phyloP scores from a whole-genome alignment of 208 protist genomes.

The Acanthamoeba castellanii region DNA sequence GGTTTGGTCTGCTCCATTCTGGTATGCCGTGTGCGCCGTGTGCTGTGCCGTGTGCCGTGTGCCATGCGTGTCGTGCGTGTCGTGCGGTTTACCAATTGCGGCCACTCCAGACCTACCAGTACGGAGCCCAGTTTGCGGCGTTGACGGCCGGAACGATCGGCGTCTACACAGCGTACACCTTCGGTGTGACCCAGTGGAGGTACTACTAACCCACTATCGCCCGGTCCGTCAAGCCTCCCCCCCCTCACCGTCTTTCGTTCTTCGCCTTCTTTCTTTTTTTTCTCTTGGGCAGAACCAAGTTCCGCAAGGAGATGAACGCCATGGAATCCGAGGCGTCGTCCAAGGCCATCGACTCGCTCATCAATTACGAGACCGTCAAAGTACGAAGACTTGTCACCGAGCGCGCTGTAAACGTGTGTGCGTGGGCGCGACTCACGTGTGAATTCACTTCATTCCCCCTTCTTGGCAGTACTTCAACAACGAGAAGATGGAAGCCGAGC shows the following conservation, averaged over 20 bases:
- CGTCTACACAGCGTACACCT: constrained; percentile 86
- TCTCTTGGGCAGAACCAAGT: constrained; percentile 59
- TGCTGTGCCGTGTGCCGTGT: constrained; percentile 62
- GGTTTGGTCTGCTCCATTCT: constrained; percentile 86
- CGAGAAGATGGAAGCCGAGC: constrained; percentile 79
- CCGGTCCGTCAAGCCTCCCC: background rate
- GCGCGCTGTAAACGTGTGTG: too few relatives aligned
- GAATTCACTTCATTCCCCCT: background rate
- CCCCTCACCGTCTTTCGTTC: too few relatives aligned
- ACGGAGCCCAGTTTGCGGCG: constrained; percentile 60
- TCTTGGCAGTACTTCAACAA: constrained; percentile 86
- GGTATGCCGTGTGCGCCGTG: constrained; percentile 22
- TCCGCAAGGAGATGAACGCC: constrained; percentile 89
- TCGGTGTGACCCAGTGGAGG: constrained; percentile 84
- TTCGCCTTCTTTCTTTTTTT: too few relatives aligned
- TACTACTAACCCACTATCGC: background rate
- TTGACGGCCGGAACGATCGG: constrained; percentile 82
- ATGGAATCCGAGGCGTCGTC: constrained; percentile 86
- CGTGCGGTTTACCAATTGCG: constrained; percentile 18
- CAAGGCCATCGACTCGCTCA: constrained; percentile 89
- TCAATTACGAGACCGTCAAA: constrained; percentile 92
- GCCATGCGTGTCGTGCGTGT: background rate
- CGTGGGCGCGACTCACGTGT: too few relatives aligned
- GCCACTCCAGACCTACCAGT: constrained; percentile 48
- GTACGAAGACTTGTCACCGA: background rate